phyloP scores from a whole-genome alignment of 2,329 filamentous ascomycete genomes.

The Talaromyces amestolkiae region DNA sequence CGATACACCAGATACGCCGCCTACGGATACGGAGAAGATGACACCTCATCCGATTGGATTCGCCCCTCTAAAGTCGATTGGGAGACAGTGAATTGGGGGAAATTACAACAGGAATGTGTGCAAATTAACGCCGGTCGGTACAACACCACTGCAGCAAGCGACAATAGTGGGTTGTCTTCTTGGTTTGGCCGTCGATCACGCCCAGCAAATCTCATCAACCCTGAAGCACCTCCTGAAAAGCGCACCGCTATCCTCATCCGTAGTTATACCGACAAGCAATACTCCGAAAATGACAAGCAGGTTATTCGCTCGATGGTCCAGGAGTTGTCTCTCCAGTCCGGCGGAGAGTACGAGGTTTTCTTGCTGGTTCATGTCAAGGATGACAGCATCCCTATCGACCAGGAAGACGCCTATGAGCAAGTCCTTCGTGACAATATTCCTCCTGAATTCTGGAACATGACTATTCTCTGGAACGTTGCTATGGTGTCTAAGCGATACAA shows the following conservation, averaged over 20 bases:
- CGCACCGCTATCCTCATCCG: constrained; percentile 77
- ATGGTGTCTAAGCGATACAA: constrained; percentile 23
- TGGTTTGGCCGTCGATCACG: constrained; percentile 20
- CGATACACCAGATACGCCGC: constrained; percentile 66
- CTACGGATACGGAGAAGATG: constrained; percentile 41
- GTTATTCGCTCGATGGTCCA: constrained; percentile 80
- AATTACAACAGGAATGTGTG: constrained; percentile 65
- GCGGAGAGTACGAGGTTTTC: constrained; percentile 74
- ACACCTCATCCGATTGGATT: constrained; percentile 27
- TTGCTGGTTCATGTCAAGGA: constrained; percentile 78
- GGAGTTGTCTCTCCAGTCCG: constrained; percentile 69
- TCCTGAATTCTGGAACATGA: constrained; percentile 36
- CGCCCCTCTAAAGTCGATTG: constrained; percentile 45
- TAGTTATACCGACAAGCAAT: constrained; percentile 77
- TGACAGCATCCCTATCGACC: constrained; percentile 57
- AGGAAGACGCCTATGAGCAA: constrained; percentile 6
- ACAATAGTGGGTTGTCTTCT: constrained; percentile 18
- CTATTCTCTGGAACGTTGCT: constrained; percentile 31
- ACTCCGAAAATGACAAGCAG: constrained; percentile 75
- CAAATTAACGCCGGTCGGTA: constrained; percentile 66
- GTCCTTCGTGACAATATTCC: constrained; percentile 24
- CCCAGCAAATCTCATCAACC: constrained; percentile 32
- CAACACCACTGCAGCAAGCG: constrained; percentile 23
- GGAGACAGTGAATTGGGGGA: constrained; percentile 67
- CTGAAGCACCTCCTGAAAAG: constrained; percentile 27